Percentiles rank a stretch among this genome's conserved stretches.
Evolutionary conservation across 1,139 yeast genomes (phyloP).

Genomic region (Scheffersomyces illinoinensis): DNA sequence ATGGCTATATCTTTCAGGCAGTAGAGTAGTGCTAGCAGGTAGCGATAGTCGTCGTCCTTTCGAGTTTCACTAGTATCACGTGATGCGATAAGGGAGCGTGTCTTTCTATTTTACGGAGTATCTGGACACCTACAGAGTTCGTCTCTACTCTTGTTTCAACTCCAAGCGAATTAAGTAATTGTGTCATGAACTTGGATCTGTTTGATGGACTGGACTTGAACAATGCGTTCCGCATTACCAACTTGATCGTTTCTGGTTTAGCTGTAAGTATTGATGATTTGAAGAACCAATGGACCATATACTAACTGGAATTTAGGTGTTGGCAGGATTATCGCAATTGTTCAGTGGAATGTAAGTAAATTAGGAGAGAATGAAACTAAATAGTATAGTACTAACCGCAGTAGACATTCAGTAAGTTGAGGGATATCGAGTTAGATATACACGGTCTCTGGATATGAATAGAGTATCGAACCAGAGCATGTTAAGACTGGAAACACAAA

Average conservation of each 20-base stretch:
- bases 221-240: constrained; percentile 62
- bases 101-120: not conserved
- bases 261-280: constrained; percentile 41
- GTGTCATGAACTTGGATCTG: constrained; percentile 13
- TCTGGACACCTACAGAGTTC: not conserved
- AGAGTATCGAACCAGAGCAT: not conserved
- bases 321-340: constrained; percentile 61
- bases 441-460: not conserved
- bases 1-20: no score
- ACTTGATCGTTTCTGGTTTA: constrained; percentile 63
- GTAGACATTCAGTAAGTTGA: constrained; percentile 19
- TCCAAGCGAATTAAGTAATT: not conserved
- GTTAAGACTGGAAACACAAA: not conserved
- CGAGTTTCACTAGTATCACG: not conserved
- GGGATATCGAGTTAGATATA: not conserved
- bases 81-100: not conserved
- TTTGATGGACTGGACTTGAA: constrained; percentile 34
- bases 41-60: no score
- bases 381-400: constrained; percentile 9
- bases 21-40: no score
- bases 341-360: constrained; percentile 55
- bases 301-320: constrained; percentile 35
- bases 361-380: not conserved
- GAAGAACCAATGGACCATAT: not conserved
- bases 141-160: not conserved